Evolutionary conservation across 805 yeast species (phyloP).

Genomic region (Maudiozyma bulderi): DNA sequence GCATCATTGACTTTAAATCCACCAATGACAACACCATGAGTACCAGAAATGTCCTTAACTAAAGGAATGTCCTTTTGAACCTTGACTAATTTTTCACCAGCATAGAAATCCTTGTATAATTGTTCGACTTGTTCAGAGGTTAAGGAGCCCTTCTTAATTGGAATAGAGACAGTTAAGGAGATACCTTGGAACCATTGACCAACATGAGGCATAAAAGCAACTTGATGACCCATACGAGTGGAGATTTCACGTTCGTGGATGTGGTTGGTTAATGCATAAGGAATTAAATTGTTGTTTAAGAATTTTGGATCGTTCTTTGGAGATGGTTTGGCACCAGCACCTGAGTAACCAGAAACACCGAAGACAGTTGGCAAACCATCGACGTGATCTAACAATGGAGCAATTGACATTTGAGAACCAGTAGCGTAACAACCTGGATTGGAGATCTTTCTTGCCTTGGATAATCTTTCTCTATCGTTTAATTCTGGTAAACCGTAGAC

Average conservation of each 20-base stretch:
- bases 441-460: constrained; percentile 69
- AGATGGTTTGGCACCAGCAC: constrained; percentile 98
- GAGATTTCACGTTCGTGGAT: constrained; percentile 94
- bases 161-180: constrained; percentile 82
- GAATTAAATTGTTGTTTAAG: constrained; percentile 76
- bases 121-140: constrained; percentile 66
- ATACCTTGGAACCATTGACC: constrained; percentile 99
- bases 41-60: constrained; percentile 83
- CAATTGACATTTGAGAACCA: constrained; percentile 86
- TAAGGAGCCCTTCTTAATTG: constrained; percentile 57
- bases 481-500: constrained; percentile 92
- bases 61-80: constrained; percentile 88
- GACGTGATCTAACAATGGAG: constrained; percentile 67
- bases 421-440: constrained; percentile 99
- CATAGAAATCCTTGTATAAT: constrained; percentile 79
- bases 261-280: constrained; percentile 93
- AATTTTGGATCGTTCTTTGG: constrained; percentile 81
- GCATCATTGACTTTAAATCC: constrained; percentile 89
- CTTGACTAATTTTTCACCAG: constrained; percentile 74
- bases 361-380: constrained; percentile 74
- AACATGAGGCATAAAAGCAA: constrained; percentile 93
- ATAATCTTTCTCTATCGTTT: constrained; percentile 54
- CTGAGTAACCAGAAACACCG: constrained; percentile 97
- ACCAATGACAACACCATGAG: constrained; percentile 91
- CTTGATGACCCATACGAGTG: constrained; percentile 60